A percentile compares a stretch with the other conserved stretches of the same genome.
Conservation (phyloP, 805 yeast species). For the Schizosaccharomyces cryophilus region DNA sequence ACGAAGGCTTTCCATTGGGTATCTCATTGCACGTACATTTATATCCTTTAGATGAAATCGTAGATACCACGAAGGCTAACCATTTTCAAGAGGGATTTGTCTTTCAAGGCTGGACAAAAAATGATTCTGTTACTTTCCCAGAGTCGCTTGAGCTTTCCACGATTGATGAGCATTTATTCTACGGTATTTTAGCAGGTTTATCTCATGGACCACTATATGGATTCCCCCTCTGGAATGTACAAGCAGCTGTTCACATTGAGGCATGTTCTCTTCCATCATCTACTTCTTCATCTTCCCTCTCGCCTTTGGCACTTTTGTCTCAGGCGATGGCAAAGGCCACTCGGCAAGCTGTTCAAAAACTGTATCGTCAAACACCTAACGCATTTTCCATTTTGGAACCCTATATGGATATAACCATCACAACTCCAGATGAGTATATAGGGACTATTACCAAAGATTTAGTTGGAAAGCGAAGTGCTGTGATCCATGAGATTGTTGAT, state of each 20-base stretch:
- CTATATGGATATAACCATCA: slow-evolving; percentile 50
- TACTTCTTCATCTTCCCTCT: background rate
- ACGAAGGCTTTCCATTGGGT: background rate
- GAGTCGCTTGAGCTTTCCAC: background rate
- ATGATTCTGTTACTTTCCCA: background rate
- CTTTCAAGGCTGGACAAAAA: background rate
- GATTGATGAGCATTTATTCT: background rate
- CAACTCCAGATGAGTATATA: slow-evolving; percentile 41
- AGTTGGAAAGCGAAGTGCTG: slow-evolving; percentile 53
- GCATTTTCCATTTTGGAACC: slow-evolving; percentile 37
- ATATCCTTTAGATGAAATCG: background rate
- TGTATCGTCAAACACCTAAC: slow-evolving; percentile 6
- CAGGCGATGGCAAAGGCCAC: background rate
- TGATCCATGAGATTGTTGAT: slow-evolving; percentile 33
- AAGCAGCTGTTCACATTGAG: background rate
- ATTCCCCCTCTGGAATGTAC: slow-evolving; percentile 26
- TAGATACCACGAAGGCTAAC: background rate
- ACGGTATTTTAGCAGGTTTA: slow-evolving; percentile 11
- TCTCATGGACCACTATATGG: slow-evolving; percentile 20
- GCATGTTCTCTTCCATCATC: background rate
- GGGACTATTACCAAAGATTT: slow-evolving; percentile 73
- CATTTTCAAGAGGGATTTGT: background rate
- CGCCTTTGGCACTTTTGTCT: background rate
- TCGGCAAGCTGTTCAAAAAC: background rate
- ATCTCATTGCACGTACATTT: background rate